phyloP scores from a whole-genome alignment of 352 stramenopile genomes.

The Globisporangium apiculatum region DNA sequence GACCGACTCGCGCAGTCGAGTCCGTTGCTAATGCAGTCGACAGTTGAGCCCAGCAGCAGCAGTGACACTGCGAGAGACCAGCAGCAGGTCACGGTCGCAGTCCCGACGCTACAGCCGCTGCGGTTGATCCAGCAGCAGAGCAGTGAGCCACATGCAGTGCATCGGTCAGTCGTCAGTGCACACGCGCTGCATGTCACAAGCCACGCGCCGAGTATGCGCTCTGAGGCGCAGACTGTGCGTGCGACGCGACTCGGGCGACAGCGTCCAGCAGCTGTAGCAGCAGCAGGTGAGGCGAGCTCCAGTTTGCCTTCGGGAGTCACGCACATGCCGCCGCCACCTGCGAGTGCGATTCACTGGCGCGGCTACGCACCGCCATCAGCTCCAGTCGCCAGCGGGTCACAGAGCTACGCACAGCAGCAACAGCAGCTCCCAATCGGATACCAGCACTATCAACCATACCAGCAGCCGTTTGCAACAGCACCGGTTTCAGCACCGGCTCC shows the following conservation, averaged over 20 bases:
- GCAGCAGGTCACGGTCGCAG: background rate
- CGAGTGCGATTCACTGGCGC: constrained; percentile 2
- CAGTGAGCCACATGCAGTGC: background rate
- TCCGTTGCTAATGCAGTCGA: background rate
- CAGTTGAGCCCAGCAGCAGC: background rate
- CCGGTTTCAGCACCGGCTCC: background rate
- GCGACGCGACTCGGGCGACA: background rate
- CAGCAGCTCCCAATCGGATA: background rate
- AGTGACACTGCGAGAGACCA: background rate
- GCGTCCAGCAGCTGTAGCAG: background rate
- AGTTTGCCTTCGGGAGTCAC: background rate
- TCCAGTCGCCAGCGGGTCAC: background rate
- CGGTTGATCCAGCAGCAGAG: background rate
- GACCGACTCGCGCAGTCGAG: background rate
- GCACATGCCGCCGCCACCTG: background rate
- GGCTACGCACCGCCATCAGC: background rate
- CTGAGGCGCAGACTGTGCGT: background rate
- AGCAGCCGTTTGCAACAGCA: background rate
- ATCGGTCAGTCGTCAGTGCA: background rate
- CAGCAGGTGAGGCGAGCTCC: background rate
- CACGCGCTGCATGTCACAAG: background rate
- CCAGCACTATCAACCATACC: background rate
- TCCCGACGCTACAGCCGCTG: background rate
- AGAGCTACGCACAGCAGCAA: background rate
- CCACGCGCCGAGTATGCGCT: background rate